Conservation (phyloP, 106 monocot genomes). For the Allium sativum region DNA sequence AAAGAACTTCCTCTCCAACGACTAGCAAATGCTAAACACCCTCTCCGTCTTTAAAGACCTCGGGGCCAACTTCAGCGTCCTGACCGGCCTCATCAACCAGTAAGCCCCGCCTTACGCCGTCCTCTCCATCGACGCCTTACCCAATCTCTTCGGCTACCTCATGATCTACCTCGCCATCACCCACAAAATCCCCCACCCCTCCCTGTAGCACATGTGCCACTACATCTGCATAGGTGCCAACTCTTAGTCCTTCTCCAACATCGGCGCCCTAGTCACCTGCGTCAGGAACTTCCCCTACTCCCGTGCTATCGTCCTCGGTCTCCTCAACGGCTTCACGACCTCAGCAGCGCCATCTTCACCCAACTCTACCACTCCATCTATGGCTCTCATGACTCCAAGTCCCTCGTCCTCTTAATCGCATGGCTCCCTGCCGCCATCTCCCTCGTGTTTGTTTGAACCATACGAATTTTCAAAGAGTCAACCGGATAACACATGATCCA, state of each 20-base stretch:
- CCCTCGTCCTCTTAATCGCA: no score
- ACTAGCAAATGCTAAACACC: constrained; percentile 51
- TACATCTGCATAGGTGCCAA: constrained; percentile 36
- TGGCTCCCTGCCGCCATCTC: not conserved
- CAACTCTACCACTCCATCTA: no score
- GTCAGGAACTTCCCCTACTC: no score
- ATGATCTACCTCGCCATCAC: constrained; percentile 41
- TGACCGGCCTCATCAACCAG: constrained; percentile 42
- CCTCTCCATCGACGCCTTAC: constrained; percentile 22
- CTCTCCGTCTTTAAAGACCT: no score
- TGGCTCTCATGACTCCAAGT: not conserved
- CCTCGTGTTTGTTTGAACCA: not conserved
- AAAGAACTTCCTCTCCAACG: constrained; percentile 29
- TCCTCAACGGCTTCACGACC: no score
- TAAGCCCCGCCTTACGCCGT: constrained; percentile 29
- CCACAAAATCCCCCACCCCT: constrained; percentile 10
- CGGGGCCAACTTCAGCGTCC: no score
- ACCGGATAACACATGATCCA: no score
- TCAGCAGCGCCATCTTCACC: no score
- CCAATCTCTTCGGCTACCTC: constrained; percentile 39
- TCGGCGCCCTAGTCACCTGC: no score
- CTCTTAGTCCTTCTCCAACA: no score
- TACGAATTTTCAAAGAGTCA: not conserved
- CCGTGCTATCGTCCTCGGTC: no score
- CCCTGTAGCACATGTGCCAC: constrained; percentile 35